Evolutionary conservation across 139 green algal genomes (phyloP).

Genomic region (Asterochloris sp.): DNA sequence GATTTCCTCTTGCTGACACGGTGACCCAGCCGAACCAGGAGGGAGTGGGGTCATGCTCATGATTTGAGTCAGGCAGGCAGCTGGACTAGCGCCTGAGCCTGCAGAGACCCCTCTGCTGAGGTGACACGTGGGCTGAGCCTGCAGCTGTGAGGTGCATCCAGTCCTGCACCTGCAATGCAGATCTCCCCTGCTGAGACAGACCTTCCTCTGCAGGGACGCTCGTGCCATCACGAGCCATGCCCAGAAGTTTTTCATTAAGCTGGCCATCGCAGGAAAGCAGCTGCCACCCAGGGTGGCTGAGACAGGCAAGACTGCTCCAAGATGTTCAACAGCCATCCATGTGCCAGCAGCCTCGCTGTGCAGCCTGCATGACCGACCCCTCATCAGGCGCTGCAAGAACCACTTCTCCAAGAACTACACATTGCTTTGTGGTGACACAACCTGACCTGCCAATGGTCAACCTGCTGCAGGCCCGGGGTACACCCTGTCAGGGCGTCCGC

Average conservation of each 20-base stretch:
- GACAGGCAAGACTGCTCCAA: not conserved
- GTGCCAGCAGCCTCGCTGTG: slow-evolving; percentile 35
- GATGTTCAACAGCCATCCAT: slow-evolving; percentile 15
- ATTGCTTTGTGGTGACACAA: too few species aligned
- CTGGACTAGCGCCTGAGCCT: not conserved
- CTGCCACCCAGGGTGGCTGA: slow-evolving; percentile 52
- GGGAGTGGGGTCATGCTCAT: too few species aligned
- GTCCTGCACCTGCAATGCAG: slow-evolving; percentile 39
- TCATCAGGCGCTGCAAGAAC: not conserved
- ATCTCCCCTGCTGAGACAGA: slow-evolving; percentile 1
- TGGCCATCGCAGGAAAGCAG: slow-evolving; percentile 63
- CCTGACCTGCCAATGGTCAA: not conserved
- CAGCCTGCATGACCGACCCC: not conserved
- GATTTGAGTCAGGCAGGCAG: too few species aligned
- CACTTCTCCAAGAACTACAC: not conserved
- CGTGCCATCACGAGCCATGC: slow-evolving; percentile 59
- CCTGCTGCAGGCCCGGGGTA: slow-evolving; percentile 43
- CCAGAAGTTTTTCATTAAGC: slow-evolving; percentile 84
- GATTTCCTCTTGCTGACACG: too few species aligned
- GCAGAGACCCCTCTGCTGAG: not conserved
- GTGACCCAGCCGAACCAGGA: too few species aligned
- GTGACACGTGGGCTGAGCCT: not conserved
- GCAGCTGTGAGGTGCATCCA: slow-evolving; percentile 57
- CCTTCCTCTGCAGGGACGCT: slow-evolving; percentile 36
- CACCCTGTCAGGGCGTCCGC: slow-evolving; percentile 69